Percentiles rank a stretch among this genome's conserved stretches.
Conservation (phyloP, 2,329 filamentous ascomycete species). For the Colletotrichum acutatum region DNA sequence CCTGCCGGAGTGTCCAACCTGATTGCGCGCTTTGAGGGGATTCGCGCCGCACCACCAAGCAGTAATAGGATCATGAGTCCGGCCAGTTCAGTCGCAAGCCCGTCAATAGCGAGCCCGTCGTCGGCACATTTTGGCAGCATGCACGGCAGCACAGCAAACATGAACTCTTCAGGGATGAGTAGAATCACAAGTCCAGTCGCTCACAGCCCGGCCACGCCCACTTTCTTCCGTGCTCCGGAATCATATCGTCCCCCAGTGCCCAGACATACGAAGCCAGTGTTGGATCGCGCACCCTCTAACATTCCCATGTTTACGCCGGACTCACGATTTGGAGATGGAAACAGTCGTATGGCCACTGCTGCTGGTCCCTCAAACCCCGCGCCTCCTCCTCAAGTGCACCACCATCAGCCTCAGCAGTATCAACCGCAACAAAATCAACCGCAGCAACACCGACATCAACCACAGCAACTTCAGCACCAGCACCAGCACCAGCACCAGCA, state of each 20-base stretch:
- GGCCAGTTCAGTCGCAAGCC: slow-evolving; percentile 37
- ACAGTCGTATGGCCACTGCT: background rate
- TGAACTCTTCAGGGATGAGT: slow-evolving; percentile 29
- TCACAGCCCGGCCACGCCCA: slow-evolving; percentile 39
- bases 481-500: slow-evolving; percentile 7
- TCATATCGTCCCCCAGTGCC: slow-evolving; percentile 47
- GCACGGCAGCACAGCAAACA: slow-evolving; percentile 39
- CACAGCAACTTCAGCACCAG: background rate
- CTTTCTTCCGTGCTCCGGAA: slow-evolving; percentile 28
- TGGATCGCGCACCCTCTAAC: slow-evolving; percentile 38
- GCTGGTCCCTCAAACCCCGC: slow-evolving; percentile 5
- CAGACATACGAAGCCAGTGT: slow-evolving; percentile 51
- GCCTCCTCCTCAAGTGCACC: slow-evolving; percentile 5
- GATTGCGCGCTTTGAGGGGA: slow-evolving; percentile 53
- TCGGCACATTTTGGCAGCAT: slow-evolving; percentile 48
- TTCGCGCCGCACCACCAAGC: slow-evolving; percentile 47
- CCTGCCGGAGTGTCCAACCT: slow-evolving; percentile 48
- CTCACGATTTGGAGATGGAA: slow-evolving; percentile 30
- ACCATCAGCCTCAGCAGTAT: slow-evolving; percentile 15
- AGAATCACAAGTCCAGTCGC: slow-evolving; percentile 46
- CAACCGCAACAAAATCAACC: background rate
- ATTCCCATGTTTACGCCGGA: slow-evolving; percentile 35
- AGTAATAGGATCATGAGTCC: slow-evolving; percentile 42
- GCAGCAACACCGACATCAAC: background rate
- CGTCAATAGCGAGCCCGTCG: slow-evolving; percentile 37